Conservation (phyloP, 441 rosid genomes). For the Capsella rubella region DNA sequence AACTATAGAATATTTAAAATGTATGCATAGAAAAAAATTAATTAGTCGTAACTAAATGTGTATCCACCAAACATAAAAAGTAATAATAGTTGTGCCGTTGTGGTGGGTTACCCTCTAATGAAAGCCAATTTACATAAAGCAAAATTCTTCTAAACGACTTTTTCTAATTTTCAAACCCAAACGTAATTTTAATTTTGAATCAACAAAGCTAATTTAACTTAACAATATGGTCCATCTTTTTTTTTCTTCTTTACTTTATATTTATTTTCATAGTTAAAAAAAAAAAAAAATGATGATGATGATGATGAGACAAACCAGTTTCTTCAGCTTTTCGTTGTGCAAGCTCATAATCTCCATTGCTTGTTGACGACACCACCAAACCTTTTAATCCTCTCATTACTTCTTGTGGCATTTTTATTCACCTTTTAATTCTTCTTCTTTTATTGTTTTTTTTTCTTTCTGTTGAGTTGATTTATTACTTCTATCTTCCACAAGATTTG, state of each 20-base stretch:
- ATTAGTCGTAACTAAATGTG: constrained; percentile 6
- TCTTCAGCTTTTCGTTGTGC: constrained; percentile 94
- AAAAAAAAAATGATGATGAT: neutral
- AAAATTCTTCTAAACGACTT: constrained; percentile 34
- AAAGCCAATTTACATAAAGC: constrained; percentile 38
- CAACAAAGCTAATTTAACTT: constrained; percentile 14
- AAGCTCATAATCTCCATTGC: constrained; percentile 66
- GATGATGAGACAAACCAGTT: constrained; percentile 65
- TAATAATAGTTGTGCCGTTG: constrained; percentile 24
- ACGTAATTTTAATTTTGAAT: constrained; percentile 16
- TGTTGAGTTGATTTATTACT: neutral
- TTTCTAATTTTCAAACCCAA: constrained; percentile 38
- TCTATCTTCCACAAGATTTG: neutral
- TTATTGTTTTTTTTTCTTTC: neutral
- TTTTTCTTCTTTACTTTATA: constrained; percentile 19
- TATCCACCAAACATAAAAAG: constrained; percentile 35
- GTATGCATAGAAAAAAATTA: neutral
- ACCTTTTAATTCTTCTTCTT: neutral
- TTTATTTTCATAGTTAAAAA: neutral
- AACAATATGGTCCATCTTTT: constrained; percentile 36
- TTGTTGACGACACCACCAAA: constrained; percentile 44
- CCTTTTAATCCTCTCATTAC: constrained; percentile 64
- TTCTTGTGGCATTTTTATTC: constrained; percentile 71
- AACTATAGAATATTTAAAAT: neutral
- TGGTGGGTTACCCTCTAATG: constrained; percentile 44